Evolutionary conservation across 192 early-diverging fungal genomes (phyloP).

Genomic region (Coemansia sp.): DNA sequence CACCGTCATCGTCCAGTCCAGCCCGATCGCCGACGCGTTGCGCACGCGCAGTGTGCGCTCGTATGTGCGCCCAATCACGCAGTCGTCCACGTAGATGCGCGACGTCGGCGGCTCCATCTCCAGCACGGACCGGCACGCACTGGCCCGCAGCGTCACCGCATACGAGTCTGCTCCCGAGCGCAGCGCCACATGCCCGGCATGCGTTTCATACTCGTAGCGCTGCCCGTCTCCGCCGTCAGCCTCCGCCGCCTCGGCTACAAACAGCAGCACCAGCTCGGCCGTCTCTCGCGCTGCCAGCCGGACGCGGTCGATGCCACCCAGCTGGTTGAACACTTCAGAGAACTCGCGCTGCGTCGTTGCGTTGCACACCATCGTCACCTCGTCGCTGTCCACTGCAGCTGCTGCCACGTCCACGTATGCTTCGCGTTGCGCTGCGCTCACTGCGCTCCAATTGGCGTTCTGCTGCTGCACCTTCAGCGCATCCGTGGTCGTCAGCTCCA

Average conservation of each 20-base stretch:
- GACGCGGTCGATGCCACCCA: constrained; percentile 75
- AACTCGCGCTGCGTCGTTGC: constrained; percentile 53
- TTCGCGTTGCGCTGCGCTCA: constrained; percentile 13
- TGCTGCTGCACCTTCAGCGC: constrained; percentile 34
- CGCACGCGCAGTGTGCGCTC: constrained; percentile 87
- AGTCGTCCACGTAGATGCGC: constrained; percentile 93
- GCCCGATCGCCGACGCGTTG: constrained; percentile 87
- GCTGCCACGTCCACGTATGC: constrained; percentile 20
- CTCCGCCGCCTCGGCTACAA: constrained; percentile 46
- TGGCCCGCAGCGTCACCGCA: constrained; percentile 74
- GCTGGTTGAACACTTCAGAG: constrained; percentile 93
- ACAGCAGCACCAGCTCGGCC: constrained; percentile 73
- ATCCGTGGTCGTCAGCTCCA: constrained; percentile 7
- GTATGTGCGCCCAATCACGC: constrained; percentile 83
- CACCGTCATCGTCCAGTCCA: constrained; percentile 72
- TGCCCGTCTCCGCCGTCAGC: constrained; percentile 8
- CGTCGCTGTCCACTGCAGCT: neutral
- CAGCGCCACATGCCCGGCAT: neutral
- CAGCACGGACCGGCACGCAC: constrained; percentile 85
- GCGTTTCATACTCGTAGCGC: constrained; percentile 7
- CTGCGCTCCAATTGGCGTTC: constrained; percentile 47
- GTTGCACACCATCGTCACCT: constrained; percentile 29
- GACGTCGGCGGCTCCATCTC: constrained; percentile 91
- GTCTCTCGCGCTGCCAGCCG: constrained; percentile 65
- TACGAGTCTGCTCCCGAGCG: constrained; percentile 49